Base-by-base conservation (phyloP, 805 yeast genomes). In the Teunomyces funiuensis region DNA sequence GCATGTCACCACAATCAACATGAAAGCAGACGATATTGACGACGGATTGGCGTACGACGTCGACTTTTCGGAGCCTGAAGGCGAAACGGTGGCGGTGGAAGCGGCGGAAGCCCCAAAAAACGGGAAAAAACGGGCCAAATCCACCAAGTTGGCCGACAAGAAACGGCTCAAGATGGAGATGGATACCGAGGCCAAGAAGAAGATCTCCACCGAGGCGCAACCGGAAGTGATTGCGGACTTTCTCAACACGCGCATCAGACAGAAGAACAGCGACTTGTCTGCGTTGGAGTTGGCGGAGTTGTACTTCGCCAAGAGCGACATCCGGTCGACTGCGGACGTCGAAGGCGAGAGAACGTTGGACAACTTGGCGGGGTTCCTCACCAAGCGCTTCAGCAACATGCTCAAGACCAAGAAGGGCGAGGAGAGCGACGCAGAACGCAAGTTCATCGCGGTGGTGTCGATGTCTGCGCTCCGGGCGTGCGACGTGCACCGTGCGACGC, bases 391-490 rank as follows among this genome's bases (percentile, higher is more conserved):
- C 54, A 62, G 59, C 25, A 69, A 73, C 42, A 64, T 71, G 63
- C 60, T 78, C 37, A 52, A 58, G 14, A 55, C 53, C 25, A 59
- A 62, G 44, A 61, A 60, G 41, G 44, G 39, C 4, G 39, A 40
- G n/a, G n/a, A n/a, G 16, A 25, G 37, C 1, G 52, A 50, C 14
- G 49, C 53, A 11, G 69, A 64, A 23, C 61, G 75, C 20, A 73
- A 75, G 40, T 66, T 74, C 63, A 58, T 80, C 48, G 61, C 83
- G 11, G 62, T 83, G 1, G 53, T 84, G 11, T 75, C 90, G 0
- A 76, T 85, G 71, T 87, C 96, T 0, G 93, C 96, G 8, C 68
- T 88, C 17, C 74, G 97, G 50, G 93, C 88, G 2, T 91, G 97
- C 54, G 97, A 90, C 53, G 74, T 88, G 2, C 83, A 77, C 55